Evolutionary conservation across 73 alveolate genomes (phyloP).

Genomic region (Stentor roeselii): DNA sequence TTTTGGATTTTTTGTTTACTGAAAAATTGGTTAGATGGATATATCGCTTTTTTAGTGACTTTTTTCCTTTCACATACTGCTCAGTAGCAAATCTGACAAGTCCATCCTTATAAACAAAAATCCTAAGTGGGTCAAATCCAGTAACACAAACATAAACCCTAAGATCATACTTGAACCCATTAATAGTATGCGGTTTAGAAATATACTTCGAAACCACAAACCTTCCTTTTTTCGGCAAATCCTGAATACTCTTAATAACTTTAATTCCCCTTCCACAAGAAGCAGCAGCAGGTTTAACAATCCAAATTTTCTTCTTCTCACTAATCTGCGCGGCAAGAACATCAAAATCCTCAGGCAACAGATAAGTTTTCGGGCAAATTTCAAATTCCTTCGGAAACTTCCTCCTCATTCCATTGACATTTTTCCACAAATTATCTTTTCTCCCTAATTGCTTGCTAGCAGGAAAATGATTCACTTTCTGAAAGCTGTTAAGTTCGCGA

Average conservation of each 20-base stretch:
- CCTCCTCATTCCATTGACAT: slow-evolving; percentile 56
- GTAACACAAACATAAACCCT: slow-evolving; percentile 88
- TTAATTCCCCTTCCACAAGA: slow-evolving; percentile 93
- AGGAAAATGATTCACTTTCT: slow-evolving; percentile 88
- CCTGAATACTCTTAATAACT: slow-evolving; percentile 64
- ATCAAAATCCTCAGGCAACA: slow-evolving; percentile 80
- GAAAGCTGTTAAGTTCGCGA: slow-evolving; percentile 56
- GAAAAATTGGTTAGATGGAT: slow-evolving; percentile 94
- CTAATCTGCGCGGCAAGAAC: slow-evolving; percentile 67
- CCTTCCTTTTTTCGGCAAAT: slow-evolving; percentile 59
- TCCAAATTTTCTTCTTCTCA: slow-evolving; percentile 69
- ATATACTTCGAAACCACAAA: slow-evolving; percentile 80
- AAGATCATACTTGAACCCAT: slow-evolving; percentile 89
- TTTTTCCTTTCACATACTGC: slow-evolving; percentile 66
- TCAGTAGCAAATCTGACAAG: slow-evolving; percentile 95
- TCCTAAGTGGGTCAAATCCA: slow-evolving; percentile 91
- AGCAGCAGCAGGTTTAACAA: slow-evolving; percentile 89
- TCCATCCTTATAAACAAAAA: slow-evolving; percentile 94
- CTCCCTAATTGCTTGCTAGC: slow-evolving; percentile 83
- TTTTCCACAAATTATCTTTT: slow-evolving; percentile 85
- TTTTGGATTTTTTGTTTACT: slow-evolving; percentile 75
- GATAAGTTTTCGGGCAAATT: slow-evolving; percentile 79
- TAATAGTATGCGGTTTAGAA: slow-evolving; percentile 86
- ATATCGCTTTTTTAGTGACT: slow-evolving; percentile 69
- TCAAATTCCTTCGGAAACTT: slow-evolving; percentile 64